Conservation (phyloP, 2,329 filamentous ascomycete species). For the Colletotrichum gigasporum region DNA sequence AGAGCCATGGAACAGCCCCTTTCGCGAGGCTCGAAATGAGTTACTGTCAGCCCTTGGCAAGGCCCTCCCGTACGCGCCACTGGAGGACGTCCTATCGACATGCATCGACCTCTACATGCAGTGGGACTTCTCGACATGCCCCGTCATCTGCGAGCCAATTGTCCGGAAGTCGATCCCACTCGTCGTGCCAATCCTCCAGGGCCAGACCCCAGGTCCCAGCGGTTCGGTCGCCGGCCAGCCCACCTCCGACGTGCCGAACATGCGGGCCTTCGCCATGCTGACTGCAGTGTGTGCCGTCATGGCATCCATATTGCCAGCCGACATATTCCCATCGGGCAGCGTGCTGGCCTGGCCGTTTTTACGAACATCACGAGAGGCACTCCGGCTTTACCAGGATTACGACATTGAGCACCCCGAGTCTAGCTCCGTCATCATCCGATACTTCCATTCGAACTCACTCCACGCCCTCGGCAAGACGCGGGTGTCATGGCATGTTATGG, state of each 20-base stretch:
- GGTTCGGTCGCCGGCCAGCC: neutral
- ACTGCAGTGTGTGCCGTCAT: slow-evolving; percentile 55
- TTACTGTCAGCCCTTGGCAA: slow-evolving; percentile 4
- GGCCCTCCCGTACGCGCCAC: neutral
- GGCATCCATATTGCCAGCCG: slow-evolving; percentile 50
- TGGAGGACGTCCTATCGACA: neutral
- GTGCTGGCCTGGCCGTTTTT: slow-evolving; percentile 48
- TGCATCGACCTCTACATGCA: slow-evolving; percentile 24
- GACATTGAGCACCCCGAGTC: slow-evolving; percentile 53
- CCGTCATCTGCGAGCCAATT: slow-evolving; percentile 12
- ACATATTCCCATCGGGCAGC: slow-evolving; percentile 50
- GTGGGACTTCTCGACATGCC: slow-evolving; percentile 10
- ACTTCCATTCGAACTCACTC: slow-evolving; percentile 56
- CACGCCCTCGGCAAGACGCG: slow-evolving; percentile 53
- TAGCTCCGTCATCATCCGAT: slow-evolving; percentile 53
- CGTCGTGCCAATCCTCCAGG: slow-evolving; percentile 3
- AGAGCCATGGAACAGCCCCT: neutral
- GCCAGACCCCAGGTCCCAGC: neutral
- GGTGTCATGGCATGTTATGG: slow-evolving; percentile 56
- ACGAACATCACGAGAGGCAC: slow-evolving; percentile 47
- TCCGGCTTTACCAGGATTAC: slow-evolving; percentile 49
- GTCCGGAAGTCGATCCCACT: neutral
- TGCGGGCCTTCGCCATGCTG: slow-evolving; percentile 48
- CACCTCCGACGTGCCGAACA: neutral
- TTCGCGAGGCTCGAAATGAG: neutral